Base-by-base conservation (phyloP, 2,329 filamentous ascomycete genomes). In the Penicillium psychrosexuale region DNA sequence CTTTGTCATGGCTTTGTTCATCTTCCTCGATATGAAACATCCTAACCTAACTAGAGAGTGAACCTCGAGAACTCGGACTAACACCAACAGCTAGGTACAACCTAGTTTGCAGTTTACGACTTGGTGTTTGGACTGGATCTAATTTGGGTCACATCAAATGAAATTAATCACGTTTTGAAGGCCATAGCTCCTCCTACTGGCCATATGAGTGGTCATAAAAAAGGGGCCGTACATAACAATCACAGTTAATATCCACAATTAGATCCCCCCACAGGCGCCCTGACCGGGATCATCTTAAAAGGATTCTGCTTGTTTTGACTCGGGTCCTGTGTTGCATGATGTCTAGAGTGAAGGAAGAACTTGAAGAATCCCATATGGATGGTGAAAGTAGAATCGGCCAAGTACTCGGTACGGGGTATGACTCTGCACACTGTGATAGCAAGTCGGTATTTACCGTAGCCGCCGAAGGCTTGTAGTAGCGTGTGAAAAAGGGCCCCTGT, bases 391-490 rank as follows among this genome's bases (percentile, higher is more conserved):
- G 17, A n/a, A 37, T 44, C 37, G 24, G 13, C 37, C 37, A n/a
- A 44, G 31, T 51, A 36, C 22, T 24, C 22, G 22, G 5, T 6
- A 5, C 19, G 43, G n/a, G 7, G n/a, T 45, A 24, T 30, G 15
- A 17, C 30, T 37, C 15, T 51, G 31, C 17, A 45, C n/a, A 51
- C 9, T 4, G 50, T 52, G 50, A 52, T 52, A 43, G 15, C 31
- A 34, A n/a, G 11, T 43, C 24, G 19, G 51, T 31, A 44, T 49
- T 45, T 37, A 11, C 37, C 38, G 46, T 60, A 60, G 56, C 56
- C 58, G 58, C 58, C n/a, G 58, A 60, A 42, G 58, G 58, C 53
- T 51, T 56, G 39, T 15, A 37, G 43, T 54, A 53, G 56, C 36
- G 57, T 22, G 34, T 40, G 53, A 51, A 51, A 56, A 42, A 44